Percentiles rank a stretch among this genome's conserved stretches.
These are phyloP conservation scores for Raphanus hybrid DNA, from an alignment of 441 rosid species.

Conservation along the genomic window DNA sequence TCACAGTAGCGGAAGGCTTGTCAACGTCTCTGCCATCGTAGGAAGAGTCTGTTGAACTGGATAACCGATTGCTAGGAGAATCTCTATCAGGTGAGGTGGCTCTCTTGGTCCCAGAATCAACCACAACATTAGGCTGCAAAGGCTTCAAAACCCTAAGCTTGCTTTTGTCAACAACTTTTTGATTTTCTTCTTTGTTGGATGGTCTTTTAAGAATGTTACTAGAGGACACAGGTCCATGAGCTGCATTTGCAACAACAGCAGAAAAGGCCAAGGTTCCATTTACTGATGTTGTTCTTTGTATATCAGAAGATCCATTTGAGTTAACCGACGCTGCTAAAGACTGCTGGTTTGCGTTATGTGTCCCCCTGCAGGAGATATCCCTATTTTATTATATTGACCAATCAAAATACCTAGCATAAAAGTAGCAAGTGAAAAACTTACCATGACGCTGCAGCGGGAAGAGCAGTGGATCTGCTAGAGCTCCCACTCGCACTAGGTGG, in stretches of 20 bases:
- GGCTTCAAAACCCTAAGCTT: conserved; percentile 50
- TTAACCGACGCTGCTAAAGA: conserved; percentile 46
- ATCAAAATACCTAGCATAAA: background rate
- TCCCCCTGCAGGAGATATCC: conserved; percentile 66
- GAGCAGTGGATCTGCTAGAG: conserved; percentile 61
- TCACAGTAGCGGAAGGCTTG: conserved; percentile 41
- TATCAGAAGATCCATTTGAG: conserved; percentile 57
- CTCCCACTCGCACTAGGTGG: conserved; percentile 74
- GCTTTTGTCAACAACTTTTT: conserved; percentile 43
- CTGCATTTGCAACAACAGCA: conserved; percentile 52
- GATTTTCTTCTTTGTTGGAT: conserved; percentile 53
- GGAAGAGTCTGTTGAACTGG: conserved; percentile 44
- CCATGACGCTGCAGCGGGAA: conserved; percentile 97
- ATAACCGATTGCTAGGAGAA: conserved; percentile 42
- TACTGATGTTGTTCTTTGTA: conserved; percentile 54
- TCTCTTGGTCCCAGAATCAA: conserved; percentile 49
- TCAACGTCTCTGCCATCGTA: conserved; percentile 41
- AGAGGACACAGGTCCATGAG: conserved; percentile 48
- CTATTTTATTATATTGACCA: conserved; percentile 9
- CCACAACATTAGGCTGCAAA: conserved; percentile 44
- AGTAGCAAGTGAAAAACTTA: conserved; percentile 5
- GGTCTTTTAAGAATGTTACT: conserved; percentile 50
- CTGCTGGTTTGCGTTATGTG: conserved; percentile 60
- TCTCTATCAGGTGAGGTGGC: conserved; percentile 42
- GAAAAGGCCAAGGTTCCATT: conserved; percentile 48